Percentiles rank a stretch among this genome's conserved stretches.
Evolutionary conservation across 176 grass and related monocot genomes (phyloP).

Genomic region (Cenchrus fungigraminus): DNA sequence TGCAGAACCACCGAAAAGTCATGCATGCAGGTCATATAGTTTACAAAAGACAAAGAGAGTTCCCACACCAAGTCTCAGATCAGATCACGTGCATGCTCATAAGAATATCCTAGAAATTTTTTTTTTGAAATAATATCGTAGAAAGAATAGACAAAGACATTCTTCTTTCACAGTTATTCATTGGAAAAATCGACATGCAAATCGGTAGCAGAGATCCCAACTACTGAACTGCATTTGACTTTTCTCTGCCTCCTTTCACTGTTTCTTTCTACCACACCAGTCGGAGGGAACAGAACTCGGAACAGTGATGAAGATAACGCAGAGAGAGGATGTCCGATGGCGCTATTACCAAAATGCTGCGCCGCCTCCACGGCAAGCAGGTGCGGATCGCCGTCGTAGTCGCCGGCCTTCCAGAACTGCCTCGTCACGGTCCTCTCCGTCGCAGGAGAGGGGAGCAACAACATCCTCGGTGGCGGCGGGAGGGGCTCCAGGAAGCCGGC

Average conservation of each 20-base stretch:
- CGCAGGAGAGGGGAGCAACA: conserved; percentile 2
- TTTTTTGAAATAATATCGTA: too few relatives aligned
- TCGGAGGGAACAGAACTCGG: too few relatives aligned
- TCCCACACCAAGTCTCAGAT: neutral
- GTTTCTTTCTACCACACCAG: neutral
- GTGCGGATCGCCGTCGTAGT: conserved; percentile 55
- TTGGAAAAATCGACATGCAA: neutral
- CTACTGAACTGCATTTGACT: neutral
- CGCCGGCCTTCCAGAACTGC: conserved; percentile 99
- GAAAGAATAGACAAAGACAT: neutral
- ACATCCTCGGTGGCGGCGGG: neutral
- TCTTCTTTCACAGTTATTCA: neutral
- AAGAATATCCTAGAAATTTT: conserved; percentile 1
- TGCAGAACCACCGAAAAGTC: neutral
- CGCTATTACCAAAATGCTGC: conserved; percentile 48
- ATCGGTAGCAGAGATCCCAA: neutral
- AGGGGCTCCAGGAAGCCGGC: conserved; percentile 74
- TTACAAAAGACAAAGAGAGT: neutral
- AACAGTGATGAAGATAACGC: neutral
- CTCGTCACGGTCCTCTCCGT: conserved; percentile 34
- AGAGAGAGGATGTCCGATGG: neutral
- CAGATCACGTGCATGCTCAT: neutral
- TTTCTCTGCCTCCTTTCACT: neutral
- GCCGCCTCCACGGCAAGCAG: neutral
- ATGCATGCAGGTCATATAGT: neutral